phyloP scores from a whole-genome alignment of 2,329 filamentous ascomycete species.

The Aspergillus phoenicis region DNA sequence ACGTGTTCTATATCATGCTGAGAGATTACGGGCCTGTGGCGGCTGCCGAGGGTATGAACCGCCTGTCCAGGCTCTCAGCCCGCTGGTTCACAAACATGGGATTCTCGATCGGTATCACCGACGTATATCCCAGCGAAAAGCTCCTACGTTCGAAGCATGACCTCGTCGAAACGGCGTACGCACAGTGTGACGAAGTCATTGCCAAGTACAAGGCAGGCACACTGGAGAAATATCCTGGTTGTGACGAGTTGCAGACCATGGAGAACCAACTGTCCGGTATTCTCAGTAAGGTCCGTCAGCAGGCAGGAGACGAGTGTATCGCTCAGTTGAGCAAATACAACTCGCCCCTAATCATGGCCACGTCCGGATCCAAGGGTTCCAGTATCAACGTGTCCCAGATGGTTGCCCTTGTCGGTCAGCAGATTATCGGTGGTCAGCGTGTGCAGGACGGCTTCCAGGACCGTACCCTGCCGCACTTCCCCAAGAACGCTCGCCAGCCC shows the following conservation, averaged over 20 bases:
- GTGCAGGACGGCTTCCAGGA: constrained; percentile 97
- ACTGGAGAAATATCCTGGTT: constrained; percentile 82
- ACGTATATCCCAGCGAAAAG: constrained; percentile 79
- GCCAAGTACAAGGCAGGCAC: constrained; percentile 76
- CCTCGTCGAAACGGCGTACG: constrained; percentile 77
- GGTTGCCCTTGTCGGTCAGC: constrained; percentile 95
- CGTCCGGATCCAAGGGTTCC: constrained; percentile 94
- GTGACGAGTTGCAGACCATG: constrained; percentile 86
- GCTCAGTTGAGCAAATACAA: constrained; percentile 88
- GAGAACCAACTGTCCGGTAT: constrained; percentile 90
- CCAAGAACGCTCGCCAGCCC: constrained; percentile 89
- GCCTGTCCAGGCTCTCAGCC: constrained; percentile 86
- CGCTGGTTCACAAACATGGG: constrained; percentile 85
- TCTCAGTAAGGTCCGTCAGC: constrained; percentile 85
- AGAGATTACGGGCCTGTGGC: constrained; percentile 91
- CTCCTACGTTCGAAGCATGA: constrained; percentile 73
- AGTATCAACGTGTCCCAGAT: constrained; percentile 99
- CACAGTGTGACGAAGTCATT: constrained; percentile 80
- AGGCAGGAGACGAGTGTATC: constrained; percentile 89
- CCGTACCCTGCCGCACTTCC: constrained; percentile 89
- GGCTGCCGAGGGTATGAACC: constrained; percentile 89
- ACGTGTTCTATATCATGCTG: constrained; percentile 94
- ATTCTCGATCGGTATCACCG: constrained; percentile 93
- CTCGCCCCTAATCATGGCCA: constrained; percentile 93
- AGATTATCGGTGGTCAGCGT: constrained; percentile 93